Conservation (phyloP, 169 alveolate genomes). For the Plasmodium gaboni region DNA sequence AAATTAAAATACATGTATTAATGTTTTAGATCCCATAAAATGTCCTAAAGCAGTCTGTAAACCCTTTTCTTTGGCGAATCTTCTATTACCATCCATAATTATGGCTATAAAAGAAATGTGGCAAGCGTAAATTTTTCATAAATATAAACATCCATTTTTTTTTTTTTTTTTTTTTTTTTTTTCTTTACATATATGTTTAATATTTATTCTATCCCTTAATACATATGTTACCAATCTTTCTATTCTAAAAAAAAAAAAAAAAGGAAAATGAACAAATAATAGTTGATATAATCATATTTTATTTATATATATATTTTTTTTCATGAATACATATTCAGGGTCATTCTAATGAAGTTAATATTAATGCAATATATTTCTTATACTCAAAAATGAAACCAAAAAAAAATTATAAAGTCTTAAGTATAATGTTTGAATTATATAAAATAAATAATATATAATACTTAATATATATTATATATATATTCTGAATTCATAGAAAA, state of each 20-base stretch:
- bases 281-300: background rate
- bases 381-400: no score
- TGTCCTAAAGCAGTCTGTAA: conserved; percentile 83
- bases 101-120: conserved; percentile 84
- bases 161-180: conserved; percentile 22
- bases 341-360: conserved; percentile 7
- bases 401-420: no score
- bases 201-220: conserved; percentile 31
- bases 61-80: conserved; percentile 87
- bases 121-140: background rate
- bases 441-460: no score
- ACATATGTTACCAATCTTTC: conserved; percentile 66
- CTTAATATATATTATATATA: background rate
- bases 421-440: no score
- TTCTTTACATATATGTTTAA: conserved; percentile 71
- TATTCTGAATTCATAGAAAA: background rate
- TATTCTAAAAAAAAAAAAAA: conserved; percentile 28
- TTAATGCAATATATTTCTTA: no score
- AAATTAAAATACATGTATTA: conserved; percentile 55
- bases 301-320: background rate
- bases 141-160: background rate
- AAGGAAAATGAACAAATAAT: background rate
- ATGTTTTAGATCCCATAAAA: conserved; percentile 79
- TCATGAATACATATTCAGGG: conserved; percentile 17
- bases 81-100: conserved; percentile 94